Percentiles rank a stretch among this genome's conserved stretches.
These are phyloP conservation scores for Chytriomyces sp. DNA, from an alignment of 192 early-diverging fungal species.

Conservation along the genomic window DNA sequence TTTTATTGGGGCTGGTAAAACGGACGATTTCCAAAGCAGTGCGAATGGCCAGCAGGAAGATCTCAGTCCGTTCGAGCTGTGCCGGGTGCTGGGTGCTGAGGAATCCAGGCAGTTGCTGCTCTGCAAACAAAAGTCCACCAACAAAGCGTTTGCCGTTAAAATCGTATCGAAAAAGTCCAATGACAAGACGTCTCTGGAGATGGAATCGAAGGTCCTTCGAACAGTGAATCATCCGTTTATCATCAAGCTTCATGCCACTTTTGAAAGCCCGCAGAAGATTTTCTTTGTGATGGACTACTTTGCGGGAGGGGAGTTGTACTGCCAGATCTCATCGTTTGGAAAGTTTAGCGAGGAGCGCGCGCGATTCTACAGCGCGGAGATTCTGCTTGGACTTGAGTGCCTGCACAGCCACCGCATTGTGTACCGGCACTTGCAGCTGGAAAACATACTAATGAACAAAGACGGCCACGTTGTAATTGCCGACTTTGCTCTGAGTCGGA, in stretches of 20 bases:
- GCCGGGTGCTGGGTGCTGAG: slow-evolving; percentile 1
- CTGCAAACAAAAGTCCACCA: slow-evolving; percentile 45
- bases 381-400: slow-evolving; percentile 51
- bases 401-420: slow-evolving; percentile 58
- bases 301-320: slow-evolving; percentile 92
- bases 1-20: too few relatives aligned
- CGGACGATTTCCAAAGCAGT: not conserved
- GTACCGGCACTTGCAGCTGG: slow-evolving; percentile 63
- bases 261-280: slow-evolving; percentile 48
- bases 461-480: slow-evolving; percentile 61
- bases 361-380: slow-evolving; percentile 56
- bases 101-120: slow-evolving; percentile 5
- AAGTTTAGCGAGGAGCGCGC: slow-evolving; percentile 56
- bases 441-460: slow-evolving; percentile 58
- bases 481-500: slow-evolving; percentile 59
- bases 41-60: not conserved
- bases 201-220: slow-evolving; percentile 53
- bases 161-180: slow-evolving; percentile 44
- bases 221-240: slow-evolving; percentile 59
- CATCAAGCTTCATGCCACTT: slow-evolving; percentile 58
- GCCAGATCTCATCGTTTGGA: slow-evolving; percentile 70
- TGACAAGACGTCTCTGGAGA: not conserved
- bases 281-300: slow-evolving; percentile 78
- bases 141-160: slow-evolving; percentile 60
- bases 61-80: slow-evolving; percentile 7